Base-by-base conservation (phyloP, 495 filamentous ascomycete species). In the Aspergillus biplanus region DNA sequence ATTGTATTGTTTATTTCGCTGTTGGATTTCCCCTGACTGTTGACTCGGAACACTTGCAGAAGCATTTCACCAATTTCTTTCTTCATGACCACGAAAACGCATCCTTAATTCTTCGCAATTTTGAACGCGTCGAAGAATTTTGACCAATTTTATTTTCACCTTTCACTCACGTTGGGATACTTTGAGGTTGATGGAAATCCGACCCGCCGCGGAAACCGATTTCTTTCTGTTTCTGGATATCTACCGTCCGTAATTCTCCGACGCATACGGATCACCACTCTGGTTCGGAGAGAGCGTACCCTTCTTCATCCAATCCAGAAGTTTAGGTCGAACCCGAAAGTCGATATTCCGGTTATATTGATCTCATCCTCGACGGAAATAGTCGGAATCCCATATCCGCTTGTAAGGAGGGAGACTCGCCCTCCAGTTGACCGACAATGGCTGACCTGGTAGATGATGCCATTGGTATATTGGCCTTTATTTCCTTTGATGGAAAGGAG, bases 21-120 rank as follows among this genome's bases (percentile, higher is more conserved):
- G 39, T 47, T 53, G 21, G 44, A 31, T 12, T 35, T 52, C 65
- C 66, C 66, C 66, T 68, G 66, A 65, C 66, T 37, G 49, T 54
- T 15, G 7, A 32, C 27, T 48, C 56, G 64, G 62, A 62, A 48
- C 52, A 42, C 33, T 53, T 35, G 31, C 50, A 34, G 21, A 35
- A 56, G 7, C 58, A 56, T 32, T 49, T 33, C 46, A 53, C 31
- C 31, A 44, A 27, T 48, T 33, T 33, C 39, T 34, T 48, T 39
- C 53, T 48, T n/a, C 60, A 37, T 34, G 13, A 56, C 33, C 42
- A 52, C 18, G n/a, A 27, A 21, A 63, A 27, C 32, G 58, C 7
- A 33, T 49, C 48, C 33, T 34, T 60, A 27, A 65, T 15, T 18
- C 21, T n/a, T 47, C 33, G 34, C 37, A 47, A 34, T 39, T 37